Evolutionary conservation across 306 rosid species (phyloP).

Genomic region (Argentina anserina): DNA sequence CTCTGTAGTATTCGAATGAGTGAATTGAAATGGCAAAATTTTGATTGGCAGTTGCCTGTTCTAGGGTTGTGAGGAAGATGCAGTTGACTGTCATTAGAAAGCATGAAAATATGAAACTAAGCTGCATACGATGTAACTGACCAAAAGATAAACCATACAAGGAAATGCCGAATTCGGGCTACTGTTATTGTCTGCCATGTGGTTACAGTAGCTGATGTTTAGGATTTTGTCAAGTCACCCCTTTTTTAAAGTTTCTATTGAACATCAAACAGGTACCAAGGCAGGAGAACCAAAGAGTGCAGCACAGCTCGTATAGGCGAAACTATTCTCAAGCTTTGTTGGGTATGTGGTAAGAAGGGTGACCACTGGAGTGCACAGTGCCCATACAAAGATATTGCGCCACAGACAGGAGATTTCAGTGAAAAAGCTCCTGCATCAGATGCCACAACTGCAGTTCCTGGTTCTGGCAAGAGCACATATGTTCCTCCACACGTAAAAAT

Average conservation of each 20-base stretch:
- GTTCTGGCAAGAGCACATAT: constrained; percentile 53
- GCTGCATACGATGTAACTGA: neutral
- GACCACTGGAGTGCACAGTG: constrained; percentile 97
- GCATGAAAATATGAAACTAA: no score
- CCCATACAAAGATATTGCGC: constrained; percentile 87
- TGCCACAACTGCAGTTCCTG: constrained; percentile 31
- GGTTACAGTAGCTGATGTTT: neutral
- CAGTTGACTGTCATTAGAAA: no score
- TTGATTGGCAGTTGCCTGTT: no score
- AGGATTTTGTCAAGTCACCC: neutral
- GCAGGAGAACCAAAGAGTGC: constrained; percentile 63
- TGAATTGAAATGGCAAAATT: no score
- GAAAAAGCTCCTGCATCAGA: constrained; percentile 63
- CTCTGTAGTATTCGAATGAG: no score
- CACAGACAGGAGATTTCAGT: constrained; percentile 42
- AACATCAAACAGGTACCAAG: constrained; percentile 55
- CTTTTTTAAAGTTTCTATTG: neutral
- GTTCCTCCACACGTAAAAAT: constrained; percentile 83
- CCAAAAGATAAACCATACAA: neutral
- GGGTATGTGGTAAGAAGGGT: constrained; percentile 92
- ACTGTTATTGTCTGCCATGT: neutral
- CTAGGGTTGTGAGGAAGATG: no score
- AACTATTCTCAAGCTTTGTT: constrained; percentile 85
- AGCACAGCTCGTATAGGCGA: constrained; percentile 47
- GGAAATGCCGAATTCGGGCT: no score